A percentile compares a stretch with the other conserved stretches of the same genome.
phyloP scores from a whole-genome alignment of 495 filamentous ascomycete genomes.

The Tuber magnatum region DNA sequence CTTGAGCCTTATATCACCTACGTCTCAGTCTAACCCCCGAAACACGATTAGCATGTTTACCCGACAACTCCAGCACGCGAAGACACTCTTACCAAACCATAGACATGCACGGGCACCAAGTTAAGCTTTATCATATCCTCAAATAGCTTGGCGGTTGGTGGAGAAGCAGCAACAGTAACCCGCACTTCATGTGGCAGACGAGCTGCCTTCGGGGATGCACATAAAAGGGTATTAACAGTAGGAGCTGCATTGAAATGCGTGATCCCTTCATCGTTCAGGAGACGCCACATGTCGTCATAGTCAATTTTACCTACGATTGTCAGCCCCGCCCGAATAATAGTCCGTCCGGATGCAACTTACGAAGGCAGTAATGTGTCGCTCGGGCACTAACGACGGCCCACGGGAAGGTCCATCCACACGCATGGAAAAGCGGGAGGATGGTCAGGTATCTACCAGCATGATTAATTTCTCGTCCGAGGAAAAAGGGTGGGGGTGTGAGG shows the following conservation, averaged over 20 bases:
- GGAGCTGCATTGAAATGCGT: slow-evolving; percentile 96
- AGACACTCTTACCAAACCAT: slow-evolving; percentile 55
- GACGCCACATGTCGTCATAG: slow-evolving; percentile 81
- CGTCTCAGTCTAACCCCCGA: slow-evolving; percentile 25
- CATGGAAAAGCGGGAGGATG: slow-evolving; percentile 60
- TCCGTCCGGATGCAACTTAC: slow-evolving; percentile 38
- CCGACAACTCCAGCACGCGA: neutral
- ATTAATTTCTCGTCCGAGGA: slow-evolving; percentile 4
- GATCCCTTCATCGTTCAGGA: slow-evolving; percentile 74
- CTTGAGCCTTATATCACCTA: slow-evolving; percentile 9
- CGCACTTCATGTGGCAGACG: slow-evolving; percentile 62
- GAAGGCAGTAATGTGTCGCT: slow-evolving; percentile 88
- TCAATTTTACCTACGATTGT: slow-evolving; percentile 60
- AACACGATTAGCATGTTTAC: neutral
- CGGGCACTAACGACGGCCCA: slow-evolving; percentile 88
- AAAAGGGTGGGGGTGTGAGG: neutral
- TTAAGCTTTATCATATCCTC: slow-evolving; percentile 85
- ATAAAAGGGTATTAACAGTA: slow-evolving; percentile 91
- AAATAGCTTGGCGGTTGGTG: slow-evolving; percentile 81
- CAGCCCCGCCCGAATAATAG: neutral
- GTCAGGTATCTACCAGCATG: slow-evolving; percentile 35
- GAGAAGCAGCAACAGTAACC: slow-evolving; percentile 88
- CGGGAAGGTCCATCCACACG: slow-evolving; percentile 76
- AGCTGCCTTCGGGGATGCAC: slow-evolving; percentile 64
- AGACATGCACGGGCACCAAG: slow-evolving; percentile 85